These are phyloP conservation scores for Sphagnum contortum DNA, from an alignment of 225 moss, liverwort and hornwort genomes.

Conservation along the genomic window DNA sequence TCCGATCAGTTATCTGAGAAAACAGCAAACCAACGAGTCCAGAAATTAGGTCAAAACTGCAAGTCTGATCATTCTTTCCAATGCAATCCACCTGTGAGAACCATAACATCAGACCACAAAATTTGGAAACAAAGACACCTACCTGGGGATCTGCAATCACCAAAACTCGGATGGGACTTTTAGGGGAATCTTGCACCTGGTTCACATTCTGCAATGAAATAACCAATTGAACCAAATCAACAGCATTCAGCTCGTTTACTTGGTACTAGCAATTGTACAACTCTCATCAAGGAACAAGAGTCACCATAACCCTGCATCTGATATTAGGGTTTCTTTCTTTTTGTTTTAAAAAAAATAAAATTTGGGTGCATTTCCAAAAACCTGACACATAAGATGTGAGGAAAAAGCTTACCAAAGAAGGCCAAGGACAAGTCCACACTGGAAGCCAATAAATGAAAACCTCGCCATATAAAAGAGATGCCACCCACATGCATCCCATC, in stretches of 20 bases:
- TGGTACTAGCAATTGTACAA: background rate
- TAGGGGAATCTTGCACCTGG: constrained; percentile 18
- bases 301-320: background rate
- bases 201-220: constrained; percentile 35
- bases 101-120: background rate
- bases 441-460: constrained; percentile 58
- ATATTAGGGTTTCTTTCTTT: too few relatives aligned
- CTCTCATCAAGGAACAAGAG: background rate
- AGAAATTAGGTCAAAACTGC: background rate
- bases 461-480: constrained; percentile 63
- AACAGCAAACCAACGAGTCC: background rate
- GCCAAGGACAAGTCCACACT: constrained; percentile 48
- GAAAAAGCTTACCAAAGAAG: constrained; percentile 38
- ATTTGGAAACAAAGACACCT: background rate
- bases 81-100: background rate
- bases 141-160: constrained; percentile 83
- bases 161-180: constrained; percentile 40
- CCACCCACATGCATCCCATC: constrained; percentile 52
- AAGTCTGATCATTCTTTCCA: background rate
- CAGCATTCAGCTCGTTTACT: background rate
- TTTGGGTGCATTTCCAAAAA: background rate
- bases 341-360: too few relatives aligned
- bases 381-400: background rate
- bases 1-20: constrained; percentile 53
- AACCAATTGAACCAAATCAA: background rate